Evolutionary conservation across 2,329 filamentous ascomycete species (phyloP).

Genomic region (Nigrograna mackinnonii): DNA sequence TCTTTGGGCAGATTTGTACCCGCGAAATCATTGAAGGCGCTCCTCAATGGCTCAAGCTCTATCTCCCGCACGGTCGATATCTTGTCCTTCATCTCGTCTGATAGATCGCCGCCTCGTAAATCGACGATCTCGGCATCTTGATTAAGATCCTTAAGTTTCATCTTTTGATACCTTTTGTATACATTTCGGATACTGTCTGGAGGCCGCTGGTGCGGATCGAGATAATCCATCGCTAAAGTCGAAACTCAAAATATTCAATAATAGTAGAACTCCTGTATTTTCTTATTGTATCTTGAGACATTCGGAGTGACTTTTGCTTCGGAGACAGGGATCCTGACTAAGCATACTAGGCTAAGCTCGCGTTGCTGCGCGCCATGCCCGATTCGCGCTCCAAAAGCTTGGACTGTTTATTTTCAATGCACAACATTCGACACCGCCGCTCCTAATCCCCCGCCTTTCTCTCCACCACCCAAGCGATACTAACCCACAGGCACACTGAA

Average conservation of each 20-base stretch:
- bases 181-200: conserved; percentile 69
- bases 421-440: conserved; percentile 17
- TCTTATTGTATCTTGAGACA: too few species aligned
- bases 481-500: conserved; percentile 37
- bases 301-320: background rate
- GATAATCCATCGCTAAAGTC: conserved; percentile 23
- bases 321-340: conserved; percentile 14
- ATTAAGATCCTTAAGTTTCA: conserved; percentile 55
- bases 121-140: conserved; percentile 51
- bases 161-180: conserved; percentile 76
- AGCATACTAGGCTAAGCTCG: too few species aligned
- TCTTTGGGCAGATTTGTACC: conserved; percentile 7
- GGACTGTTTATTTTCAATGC: conserved; percentile 23
- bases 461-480: conserved; percentile 15
- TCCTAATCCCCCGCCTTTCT: conserved; percentile 12
- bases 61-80: conserved; percentile 26
- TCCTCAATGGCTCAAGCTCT: conserved; percentile 18
- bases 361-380: conserved; percentile 25
- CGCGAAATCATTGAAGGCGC: conserved; percentile 27
- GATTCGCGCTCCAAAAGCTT: conserved; percentile 20
- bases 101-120: conserved; percentile 32
- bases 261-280: too few species aligned
- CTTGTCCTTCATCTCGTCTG: conserved; percentile 21
- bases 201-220: conserved; percentile 79
- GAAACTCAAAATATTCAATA: background rate